Percentiles rank a stretch among this genome's conserved stretches.
Conservation (phyloP, 495 filamentous ascomycete species). For the Rhizodiscina lignyota region DNA sequence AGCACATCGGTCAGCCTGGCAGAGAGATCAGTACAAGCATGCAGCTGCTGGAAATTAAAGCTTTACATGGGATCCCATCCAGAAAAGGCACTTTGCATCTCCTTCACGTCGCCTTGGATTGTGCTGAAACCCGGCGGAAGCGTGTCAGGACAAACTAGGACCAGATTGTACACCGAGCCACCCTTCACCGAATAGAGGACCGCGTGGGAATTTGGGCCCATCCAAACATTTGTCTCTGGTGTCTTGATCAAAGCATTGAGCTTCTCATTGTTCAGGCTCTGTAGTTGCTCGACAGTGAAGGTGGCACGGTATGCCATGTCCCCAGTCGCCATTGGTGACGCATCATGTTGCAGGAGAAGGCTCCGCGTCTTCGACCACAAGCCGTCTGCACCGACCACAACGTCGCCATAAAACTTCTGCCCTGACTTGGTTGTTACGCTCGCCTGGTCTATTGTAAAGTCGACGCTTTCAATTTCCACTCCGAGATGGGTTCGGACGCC, state of each 20-base stretch:
- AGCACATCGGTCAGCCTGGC: not conserved
- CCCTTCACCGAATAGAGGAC: not conserved
- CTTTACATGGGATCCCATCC: not conserved
- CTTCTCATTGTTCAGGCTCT: not conserved
- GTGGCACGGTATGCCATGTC: not conserved
- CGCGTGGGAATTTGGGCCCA: not conserved
- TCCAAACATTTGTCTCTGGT: not conserved
- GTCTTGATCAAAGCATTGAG: not conserved
- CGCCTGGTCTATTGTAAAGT: slow-evolving; percentile 12
- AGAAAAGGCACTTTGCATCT: not conserved
- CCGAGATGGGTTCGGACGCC: slow-evolving; percentile 43
- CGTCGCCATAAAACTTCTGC: slow-evolving; percentile 18
- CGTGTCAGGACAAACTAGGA: not conserved
- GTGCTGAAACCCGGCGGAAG: not conserved
- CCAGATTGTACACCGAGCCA: not conserved
- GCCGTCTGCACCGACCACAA: slow-evolving; percentile 30
- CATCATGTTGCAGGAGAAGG: not conserved
- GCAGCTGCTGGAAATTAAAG: too few relatives aligned
- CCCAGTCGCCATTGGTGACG: not conserved
- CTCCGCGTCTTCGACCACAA: not conserved
- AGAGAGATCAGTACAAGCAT: too few relatives aligned
- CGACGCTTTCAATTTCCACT: slow-evolving; percentile 12
- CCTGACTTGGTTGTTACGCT: slow-evolving; percentile 6
- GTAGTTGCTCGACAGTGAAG: not conserved
- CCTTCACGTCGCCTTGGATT: not conserved